Base-by-base conservation (phyloP, 1,284 basidiomycete species). In the Rugiboletus extremiorientalis region DNA sequence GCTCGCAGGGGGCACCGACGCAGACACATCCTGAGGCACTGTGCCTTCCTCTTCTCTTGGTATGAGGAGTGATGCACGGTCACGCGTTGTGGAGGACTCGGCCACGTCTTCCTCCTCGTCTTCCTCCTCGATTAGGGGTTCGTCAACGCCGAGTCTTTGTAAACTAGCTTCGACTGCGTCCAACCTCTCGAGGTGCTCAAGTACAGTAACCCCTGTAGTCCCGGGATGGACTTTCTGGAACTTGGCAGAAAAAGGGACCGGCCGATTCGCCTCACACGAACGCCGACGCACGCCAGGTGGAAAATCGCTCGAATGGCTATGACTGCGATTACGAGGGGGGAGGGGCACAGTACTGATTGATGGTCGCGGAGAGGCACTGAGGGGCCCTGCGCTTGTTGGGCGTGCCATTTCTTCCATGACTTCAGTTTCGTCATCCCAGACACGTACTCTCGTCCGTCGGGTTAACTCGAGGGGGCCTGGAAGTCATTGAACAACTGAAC, bases 401-500 rank as follows among this genome's bases (percentile, higher is more conserved):
- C 45, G 62, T 40, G 60, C 30, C 15, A 55, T 71, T 56, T 89
- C 86, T 62, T 88, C 87, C 34, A 82, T 73, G n/a, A 92, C 73
- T 70, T 91, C 88, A n/a, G 89, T 74, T 62, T 91, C 88, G 58
- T 94, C 92, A 63, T 92, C 88, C 88, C 89, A 91, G 16, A 95
- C 89, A 28, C 91, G 79, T 15, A 87, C 84, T 68, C 86, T 92
- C 54, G 82, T 83, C 56, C 92, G 77, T 20, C 92, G 82, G 9
- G 92, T 94, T 25, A 95, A 76, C 67, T 95, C 92, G 60, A 95
- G 75, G 11, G 92, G 92, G 20, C 92, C 91, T 89, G 57, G 22
- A 45, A 47, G 55, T 48, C 28, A 45, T 52, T 63, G 6, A 66
- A 60, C 41, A 38, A 51, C 37, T 33, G 25, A 63, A 60, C 36